Conservation (phyloP, 768 basidiomycete genomes). For the Xerocomellus intermedius region DNA sequence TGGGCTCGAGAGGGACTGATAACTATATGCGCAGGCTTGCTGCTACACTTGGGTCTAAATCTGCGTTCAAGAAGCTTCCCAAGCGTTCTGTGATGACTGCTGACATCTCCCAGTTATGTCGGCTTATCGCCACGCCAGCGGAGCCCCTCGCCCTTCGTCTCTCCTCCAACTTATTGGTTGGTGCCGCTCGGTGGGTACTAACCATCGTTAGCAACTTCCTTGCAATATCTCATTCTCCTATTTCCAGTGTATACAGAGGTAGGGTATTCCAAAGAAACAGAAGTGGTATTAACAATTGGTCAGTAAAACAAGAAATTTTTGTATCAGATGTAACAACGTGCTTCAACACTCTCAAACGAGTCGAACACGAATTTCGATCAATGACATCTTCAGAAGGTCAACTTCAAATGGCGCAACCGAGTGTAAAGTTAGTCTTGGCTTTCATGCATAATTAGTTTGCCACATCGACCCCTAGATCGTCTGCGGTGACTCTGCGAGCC, state of each 20-base stretch:
- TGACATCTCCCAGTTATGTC: conserved; percentile 79
- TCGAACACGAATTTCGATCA: conserved; percentile 63
- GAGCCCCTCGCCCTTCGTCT: conserved; percentile 86
- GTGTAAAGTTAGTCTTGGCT: conserved; percentile 49
- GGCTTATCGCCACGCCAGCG: conserved; percentile 73
- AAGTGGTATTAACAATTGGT: neutral
- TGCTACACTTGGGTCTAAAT: conserved; percentile 85
- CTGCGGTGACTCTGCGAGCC: conserved; percentile 49
- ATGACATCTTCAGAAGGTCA: conserved; percentile 45
- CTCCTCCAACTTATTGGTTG: conserved; percentile 87
- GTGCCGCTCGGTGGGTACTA: conserved; percentile 79
- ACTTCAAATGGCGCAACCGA: conserved; percentile 71
- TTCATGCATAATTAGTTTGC: neutral
- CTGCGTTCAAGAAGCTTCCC: conserved; percentile 81
- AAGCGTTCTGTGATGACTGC: conserved; percentile 82
- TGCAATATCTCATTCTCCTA: neutral
- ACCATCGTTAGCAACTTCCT: neutral
- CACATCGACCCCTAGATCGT: conserved; percentile 37
- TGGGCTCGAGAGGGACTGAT: conserved; percentile 4
- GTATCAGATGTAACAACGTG: conserved; percentile 77
- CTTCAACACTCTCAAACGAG: conserved; percentile 74
- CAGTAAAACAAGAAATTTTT: conserved; percentile 85
- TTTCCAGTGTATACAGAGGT: conserved; percentile 51
- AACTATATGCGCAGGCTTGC: conserved; percentile 62
- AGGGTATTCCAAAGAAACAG: neutral